Conservation (phyloP, 2,329 filamentous ascomycete species). For the Botryotinia globosa region DNA sequence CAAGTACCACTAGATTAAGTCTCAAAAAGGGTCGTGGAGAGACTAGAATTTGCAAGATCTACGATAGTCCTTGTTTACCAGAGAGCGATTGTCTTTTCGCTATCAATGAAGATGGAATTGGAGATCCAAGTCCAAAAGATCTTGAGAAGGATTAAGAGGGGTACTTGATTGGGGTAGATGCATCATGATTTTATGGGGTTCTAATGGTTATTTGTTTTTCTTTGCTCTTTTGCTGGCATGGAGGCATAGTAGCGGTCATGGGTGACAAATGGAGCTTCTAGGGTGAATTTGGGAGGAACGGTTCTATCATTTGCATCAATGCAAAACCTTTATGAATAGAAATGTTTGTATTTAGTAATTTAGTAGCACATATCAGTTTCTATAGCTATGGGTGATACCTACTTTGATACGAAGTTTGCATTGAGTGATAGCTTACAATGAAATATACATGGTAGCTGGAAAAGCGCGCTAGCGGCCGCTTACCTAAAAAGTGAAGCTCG, state of each 20-base stretch:
- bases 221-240: conserved; percentile 9
- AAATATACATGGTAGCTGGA: conserved; percentile 5
- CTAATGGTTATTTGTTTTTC: conserved; percentile 7
- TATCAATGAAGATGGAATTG: conserved; percentile 95
- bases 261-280: conserved; percentile 17
- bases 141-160: conserved; percentile 68
- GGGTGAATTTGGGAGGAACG: neutral
- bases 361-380: neutral
- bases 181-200: conserved; percentile 4
- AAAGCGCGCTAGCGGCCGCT: conserved; percentile 23
- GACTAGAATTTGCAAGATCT: conserved; percentile 98
- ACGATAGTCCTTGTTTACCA: conserved; percentile 94
- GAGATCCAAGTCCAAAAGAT: conserved; percentile 93
- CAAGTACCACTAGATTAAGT: conserved; percentile 90
- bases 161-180: neutral
- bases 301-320: conserved; percentile 9
- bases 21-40: conserved; percentile 94
- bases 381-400: neutral
- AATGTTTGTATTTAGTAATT: conserved; percentile 7
- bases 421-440: neutral
- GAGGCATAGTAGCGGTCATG: conserved; percentile 22
- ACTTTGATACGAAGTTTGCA: neutral
- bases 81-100: conserved; percentile 97
- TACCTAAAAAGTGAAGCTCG: conserved; percentile 25
- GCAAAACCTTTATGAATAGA: neutral